These are phyloP conservation scores for Quercus cerris DNA, from an alignment of 306 rosid genomes.

Conservation along the genomic window DNA sequence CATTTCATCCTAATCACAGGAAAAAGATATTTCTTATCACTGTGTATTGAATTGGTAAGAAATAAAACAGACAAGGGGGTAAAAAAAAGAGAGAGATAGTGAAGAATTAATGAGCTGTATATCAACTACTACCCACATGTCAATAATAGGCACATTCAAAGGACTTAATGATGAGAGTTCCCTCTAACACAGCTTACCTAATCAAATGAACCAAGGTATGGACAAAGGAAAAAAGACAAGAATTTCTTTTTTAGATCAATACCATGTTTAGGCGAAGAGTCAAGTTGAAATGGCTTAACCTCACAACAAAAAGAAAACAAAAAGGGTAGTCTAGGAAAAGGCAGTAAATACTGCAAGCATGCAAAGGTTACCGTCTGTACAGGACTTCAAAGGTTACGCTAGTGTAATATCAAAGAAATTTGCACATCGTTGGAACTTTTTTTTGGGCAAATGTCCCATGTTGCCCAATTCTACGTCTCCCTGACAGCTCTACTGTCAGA, in stretches of 20 bases:
- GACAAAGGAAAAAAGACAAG: not conserved
- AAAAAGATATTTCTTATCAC: not conserved
- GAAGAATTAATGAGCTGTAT: not conserved
- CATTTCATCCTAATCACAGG: conserved; percentile 72
- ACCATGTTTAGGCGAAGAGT: not conserved
- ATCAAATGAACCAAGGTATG: not conserved
- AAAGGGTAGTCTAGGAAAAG: not conserved
- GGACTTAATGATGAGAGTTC: not conserved
- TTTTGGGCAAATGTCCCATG: not conserved
- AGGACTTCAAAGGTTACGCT: not conserved
- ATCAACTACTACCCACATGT: not conserved
- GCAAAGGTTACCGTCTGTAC: not conserved
- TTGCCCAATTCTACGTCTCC: not conserved
- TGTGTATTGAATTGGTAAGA: not conserved
- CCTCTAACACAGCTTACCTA: not conserved
- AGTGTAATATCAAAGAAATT: not conserved
- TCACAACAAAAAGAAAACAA: not conserved
- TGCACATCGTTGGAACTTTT: not conserved
- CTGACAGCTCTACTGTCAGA: not conserved
- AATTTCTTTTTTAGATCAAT: not conserved
- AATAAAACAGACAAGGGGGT: not conserved
- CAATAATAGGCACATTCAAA: not conserved
- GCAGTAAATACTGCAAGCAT: not conserved
- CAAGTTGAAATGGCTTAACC: not conserved
- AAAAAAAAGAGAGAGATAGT: not conserved